Evolutionary conservation across 169 alveolate genomes (phyloP).

Genomic region (Cystoisospora suis): DNA sequence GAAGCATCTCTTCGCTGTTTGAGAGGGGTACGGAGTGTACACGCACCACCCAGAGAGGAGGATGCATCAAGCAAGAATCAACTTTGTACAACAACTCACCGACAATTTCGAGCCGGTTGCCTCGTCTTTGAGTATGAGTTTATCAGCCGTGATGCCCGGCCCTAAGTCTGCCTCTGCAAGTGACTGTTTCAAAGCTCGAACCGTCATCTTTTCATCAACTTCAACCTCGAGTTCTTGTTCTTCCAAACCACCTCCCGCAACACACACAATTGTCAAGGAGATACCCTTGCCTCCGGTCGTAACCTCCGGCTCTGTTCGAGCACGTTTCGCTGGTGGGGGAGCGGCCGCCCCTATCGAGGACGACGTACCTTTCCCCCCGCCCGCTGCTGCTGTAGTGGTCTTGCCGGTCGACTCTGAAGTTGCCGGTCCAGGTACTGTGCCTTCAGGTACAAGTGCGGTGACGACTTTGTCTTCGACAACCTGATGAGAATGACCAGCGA

Average conservation of each 20-base stretch:
- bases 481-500: no score
- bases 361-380: neutral
- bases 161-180: conserved; percentile 65
- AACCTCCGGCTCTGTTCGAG: conserved; percentile 41
- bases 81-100: no score
- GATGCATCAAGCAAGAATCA: no score
- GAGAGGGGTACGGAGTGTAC: no score
- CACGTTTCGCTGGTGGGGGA: conserved; percentile 51
- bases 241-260: conserved; percentile 62
- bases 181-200: conserved; percentile 57
- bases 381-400: neutral
- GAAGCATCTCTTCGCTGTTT: no score
- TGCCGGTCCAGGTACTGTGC: neutral
- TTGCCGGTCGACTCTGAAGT: neutral
- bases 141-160: conserved; percentile 36
- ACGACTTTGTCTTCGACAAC: conserved; percentile 26
- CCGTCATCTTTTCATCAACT: conserved; percentile 48
- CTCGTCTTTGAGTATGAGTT: conserved; percentile 34
- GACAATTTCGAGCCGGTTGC: neutral
- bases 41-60: no score
- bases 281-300: conserved; percentile 18
- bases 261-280: conserved; percentile 59
- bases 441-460: neutral
- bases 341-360: neutral
- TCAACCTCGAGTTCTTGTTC: conserved; percentile 63